Evolutionary conservation across 768 basidiomycete species (phyloP), one percentile per base, ranked within the genome.

Genomic region (Kockovaella imperatae): DNA sequence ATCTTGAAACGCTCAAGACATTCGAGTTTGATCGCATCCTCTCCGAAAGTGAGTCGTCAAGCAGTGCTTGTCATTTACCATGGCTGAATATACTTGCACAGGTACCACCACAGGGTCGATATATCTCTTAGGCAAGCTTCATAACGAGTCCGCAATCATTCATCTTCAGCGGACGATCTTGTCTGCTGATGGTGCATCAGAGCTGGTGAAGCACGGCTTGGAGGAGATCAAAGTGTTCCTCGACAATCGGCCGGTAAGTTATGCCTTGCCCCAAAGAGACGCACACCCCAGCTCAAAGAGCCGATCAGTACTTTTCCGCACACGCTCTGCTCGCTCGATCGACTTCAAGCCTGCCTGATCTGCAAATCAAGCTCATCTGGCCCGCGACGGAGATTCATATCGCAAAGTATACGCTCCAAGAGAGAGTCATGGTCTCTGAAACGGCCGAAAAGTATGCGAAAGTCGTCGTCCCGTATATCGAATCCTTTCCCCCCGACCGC

Each of bases 361-460:
- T 89, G 49, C 87, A 87, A 72, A 78, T 97, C 56, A 85, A 81
- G 52, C 74, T 89, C 15, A 83, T 95, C 43, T 84, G 78, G 53
- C 93, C 93, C 14, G 88, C 88, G 1, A 96, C 88, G 0, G 85
- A 89, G 6, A 79, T 82, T 3, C 90, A 97, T 63, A 82, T 97
- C 49, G 78, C 77, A 52, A 95, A 95, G 84, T 91, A 96, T 68
- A 80, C 83, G 6, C 77, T 68, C 42, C 93, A 96, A 63, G 75
- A 78, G 13, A 69, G 79, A 0, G 61, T 79, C 18, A 80, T 96
- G 71, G 79, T 97, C 10, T 76, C 74, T 24, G 93, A 99, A 70
- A 93, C 90, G 0, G 86, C 88, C 0, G 78, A 77, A 23, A 51
- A 90, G 6, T 96, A 90, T 67, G 72, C 76, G 43, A 61, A 64